Percentiles rank a stretch among this genome's conserved stretches.
Evolutionary conservation across 2,329 filamentous ascomycete species (phyloP).

Genomic region (Fusarium chlamydosporum): DNA sequence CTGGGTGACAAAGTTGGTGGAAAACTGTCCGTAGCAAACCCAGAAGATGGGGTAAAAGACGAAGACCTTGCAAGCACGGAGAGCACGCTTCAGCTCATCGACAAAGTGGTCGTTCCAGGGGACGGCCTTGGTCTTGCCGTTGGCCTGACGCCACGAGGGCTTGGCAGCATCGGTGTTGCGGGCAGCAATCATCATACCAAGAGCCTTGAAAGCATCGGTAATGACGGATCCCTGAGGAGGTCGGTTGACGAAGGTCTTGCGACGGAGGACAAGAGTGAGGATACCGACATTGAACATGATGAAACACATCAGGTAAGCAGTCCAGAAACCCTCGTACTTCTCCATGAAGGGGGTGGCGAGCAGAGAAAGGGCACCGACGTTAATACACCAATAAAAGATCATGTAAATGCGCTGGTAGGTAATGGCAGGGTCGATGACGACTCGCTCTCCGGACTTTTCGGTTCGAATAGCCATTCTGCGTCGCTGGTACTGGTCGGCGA

Average conservation of each 20-base stretch:
- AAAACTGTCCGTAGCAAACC: slow-evolving; percentile 78
- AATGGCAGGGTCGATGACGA: slow-evolving; percentile 76
- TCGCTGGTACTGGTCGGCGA: slow-evolving; percentile 76
- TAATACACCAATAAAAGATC: slow-evolving; percentile 82
- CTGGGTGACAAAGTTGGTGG: slow-evolving; percentile 76
- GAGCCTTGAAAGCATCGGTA: slow-evolving; percentile 71
- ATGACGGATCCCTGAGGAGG: slow-evolving; percentile 74
- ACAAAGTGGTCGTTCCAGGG: slow-evolving; percentile 79
- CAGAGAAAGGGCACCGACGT: slow-evolving; percentile 77
- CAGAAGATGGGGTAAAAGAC: slow-evolving; percentile 76
- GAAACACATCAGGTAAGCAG: slow-evolving; percentile 70
- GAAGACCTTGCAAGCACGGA: slow-evolving; percentile 80
- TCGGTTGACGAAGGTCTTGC: slow-evolving; percentile 65
- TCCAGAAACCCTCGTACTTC: slow-evolving; percentile 76
- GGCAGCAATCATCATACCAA: slow-evolving; percentile 57
- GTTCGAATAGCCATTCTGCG: slow-evolving; percentile 64
- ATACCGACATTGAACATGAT: slow-evolving; percentile 75
- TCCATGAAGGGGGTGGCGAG: slow-evolving; percentile 79
- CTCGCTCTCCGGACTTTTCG: slow-evolving; percentile 66
- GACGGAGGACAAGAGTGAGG: slow-evolving; percentile 62
- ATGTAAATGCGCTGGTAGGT: slow-evolving; percentile 79
- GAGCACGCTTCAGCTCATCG: slow-evolving; percentile 76
- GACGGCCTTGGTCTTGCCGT: slow-evolving; percentile 60
- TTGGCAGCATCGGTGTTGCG: slow-evolving; percentile 73
- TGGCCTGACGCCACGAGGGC: slow-evolving; percentile 72